These are phyloP conservation scores for Fusarium camptoceras DNA, from an alignment of 2,329 filamentous ascomycete species.

Conservation along the genomic window DNA sequence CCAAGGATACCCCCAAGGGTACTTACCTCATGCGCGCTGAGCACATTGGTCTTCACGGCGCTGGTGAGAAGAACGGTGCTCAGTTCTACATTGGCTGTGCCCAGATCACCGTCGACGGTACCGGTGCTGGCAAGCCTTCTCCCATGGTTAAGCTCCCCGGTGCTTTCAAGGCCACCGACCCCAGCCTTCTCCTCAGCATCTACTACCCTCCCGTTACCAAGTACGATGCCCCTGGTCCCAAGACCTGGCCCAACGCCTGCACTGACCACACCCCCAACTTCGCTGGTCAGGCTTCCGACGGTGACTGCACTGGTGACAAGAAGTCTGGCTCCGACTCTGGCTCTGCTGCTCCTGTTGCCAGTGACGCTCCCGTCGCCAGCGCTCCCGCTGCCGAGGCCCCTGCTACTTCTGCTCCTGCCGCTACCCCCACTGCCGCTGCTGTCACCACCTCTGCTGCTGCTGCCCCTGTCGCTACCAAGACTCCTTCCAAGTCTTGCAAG, in stretches of 20 bases:
- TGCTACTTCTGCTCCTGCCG: conserved; percentile 18
- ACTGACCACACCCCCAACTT: conserved; percentile 55
- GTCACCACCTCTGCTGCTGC: conserved; percentile 21
- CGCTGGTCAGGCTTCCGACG: conserved; percentile 49
- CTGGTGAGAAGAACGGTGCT: conserved; percentile 49
- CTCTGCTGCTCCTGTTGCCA: conserved; percentile 24
- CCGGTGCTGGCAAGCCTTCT: conserved; percentile 46
- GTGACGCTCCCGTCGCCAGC: conserved; percentile 13
- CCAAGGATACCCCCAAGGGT: conserved; percentile 46
- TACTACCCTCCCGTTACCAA: conserved; percentile 51
- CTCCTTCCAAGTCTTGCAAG: conserved; percentile 34
- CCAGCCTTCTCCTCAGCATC: conserved; percentile 51
- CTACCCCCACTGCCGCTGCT: conserved; percentile 1
- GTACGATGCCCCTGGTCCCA: conserved; percentile 51
- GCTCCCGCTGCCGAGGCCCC: conserved; percentile 32
- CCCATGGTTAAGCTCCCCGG: conserved; percentile 50
- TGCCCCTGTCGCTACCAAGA: conserved; percentile 31
- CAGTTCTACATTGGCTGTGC: conserved; percentile 55
- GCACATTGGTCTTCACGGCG: conserved; percentile 52
- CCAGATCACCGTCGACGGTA: conserved; percentile 50
- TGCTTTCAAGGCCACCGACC: conserved; percentile 50
- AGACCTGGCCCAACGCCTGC: conserved; percentile 51
- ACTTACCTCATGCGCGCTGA: conserved; percentile 54
- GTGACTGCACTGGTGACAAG: conserved; percentile 52
- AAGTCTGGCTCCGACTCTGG: conserved; percentile 38